A percentile compares a stretch with the other conserved stretches of the same genome.
These are phyloP conservation scores for Penicillium psychrosexuale DNA, from an alignment of 2,329 filamentous ascomycete species.

Conservation along the genomic window DNA sequence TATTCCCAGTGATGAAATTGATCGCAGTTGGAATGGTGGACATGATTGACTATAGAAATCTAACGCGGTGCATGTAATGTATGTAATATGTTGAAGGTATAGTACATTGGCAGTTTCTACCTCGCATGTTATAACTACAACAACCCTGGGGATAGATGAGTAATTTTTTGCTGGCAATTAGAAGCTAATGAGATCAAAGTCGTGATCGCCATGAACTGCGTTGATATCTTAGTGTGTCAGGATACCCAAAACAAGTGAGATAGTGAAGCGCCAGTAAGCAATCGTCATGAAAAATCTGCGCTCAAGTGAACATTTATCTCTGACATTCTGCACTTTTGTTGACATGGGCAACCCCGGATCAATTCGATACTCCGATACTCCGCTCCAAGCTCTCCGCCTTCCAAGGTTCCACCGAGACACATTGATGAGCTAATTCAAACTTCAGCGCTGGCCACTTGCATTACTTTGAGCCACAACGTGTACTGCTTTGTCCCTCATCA, in stretches of 20 bases:
- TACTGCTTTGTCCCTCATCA: constrained; percentile 2
- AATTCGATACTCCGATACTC: constrained; percentile 16
- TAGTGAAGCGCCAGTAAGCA: neutral
- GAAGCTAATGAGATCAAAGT: neutral
- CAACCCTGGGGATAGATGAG: neutral
- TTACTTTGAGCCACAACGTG: constrained; percentile 5
- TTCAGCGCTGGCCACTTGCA: constrained; percentile 15
- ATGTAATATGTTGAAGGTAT: neutral
- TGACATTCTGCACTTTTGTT: neutral
- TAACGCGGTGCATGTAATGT: neutral
- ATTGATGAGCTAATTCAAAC: constrained; percentile 7
- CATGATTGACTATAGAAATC: neutral
- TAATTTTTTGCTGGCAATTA: neutral
- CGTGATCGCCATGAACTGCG: neutral
- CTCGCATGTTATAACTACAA: neutral
- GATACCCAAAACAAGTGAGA: neutral
- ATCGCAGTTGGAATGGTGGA: neutral
- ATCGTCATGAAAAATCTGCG: neutral
- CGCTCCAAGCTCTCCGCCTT: constrained; percentile 30
- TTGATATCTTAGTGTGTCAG: neutral
- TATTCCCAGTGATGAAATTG: neutral
- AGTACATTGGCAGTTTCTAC: neutral
- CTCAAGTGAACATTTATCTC: neutral
- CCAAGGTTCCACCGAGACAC: constrained; percentile 22
- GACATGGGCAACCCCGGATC: constrained; percentile 10